A percentile compares a stretch with the other conserved stretches of the same genome.
These are phyloP conservation scores for Raffaelea deltoideospora DNA, from an alignment of 2,329 filamentous ascomycete species.

Conservation along the genomic window DNA sequence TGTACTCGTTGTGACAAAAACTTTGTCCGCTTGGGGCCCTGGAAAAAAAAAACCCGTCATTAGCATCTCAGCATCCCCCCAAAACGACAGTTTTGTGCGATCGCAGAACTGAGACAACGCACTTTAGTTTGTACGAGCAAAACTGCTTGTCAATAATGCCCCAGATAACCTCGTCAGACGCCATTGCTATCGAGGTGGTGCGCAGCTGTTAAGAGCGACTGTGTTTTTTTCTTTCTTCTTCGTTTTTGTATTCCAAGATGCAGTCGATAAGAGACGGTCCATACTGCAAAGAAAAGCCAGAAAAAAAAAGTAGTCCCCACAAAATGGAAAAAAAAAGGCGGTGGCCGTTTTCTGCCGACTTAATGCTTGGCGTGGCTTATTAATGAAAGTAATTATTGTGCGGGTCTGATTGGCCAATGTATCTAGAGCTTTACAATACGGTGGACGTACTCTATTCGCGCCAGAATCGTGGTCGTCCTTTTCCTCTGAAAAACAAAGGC, in stretches of 20 bases:
- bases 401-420: no score
- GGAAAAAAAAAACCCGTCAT: slow-evolving; percentile 1
- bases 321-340: neutral
- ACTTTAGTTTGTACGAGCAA: slow-evolving; percentile 91
- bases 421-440: no score
- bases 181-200: slow-evolving; percentile 37
- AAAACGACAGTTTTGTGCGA: neutral
- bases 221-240: no score
- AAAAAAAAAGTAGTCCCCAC: neutral
- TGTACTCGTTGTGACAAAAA: slow-evolving; percentile 93
- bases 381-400: no score
- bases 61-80: neutral
- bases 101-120: slow-evolving; percentile 22
- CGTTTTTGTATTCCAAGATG: no score
- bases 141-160: slow-evolving; percentile 91
- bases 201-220: neutral
- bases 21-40: slow-evolving; percentile 61
- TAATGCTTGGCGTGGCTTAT: no score
- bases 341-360: neutral
- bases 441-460: no score
- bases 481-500: no score
- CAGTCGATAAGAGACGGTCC: neutral
- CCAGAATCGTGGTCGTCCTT: no score
- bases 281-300: neutral
- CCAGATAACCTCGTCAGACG: slow-evolving; percentile 95